Base-by-base conservation (phyloP, 1,139 yeast genomes). In the Kazachstania sp. region DNA sequence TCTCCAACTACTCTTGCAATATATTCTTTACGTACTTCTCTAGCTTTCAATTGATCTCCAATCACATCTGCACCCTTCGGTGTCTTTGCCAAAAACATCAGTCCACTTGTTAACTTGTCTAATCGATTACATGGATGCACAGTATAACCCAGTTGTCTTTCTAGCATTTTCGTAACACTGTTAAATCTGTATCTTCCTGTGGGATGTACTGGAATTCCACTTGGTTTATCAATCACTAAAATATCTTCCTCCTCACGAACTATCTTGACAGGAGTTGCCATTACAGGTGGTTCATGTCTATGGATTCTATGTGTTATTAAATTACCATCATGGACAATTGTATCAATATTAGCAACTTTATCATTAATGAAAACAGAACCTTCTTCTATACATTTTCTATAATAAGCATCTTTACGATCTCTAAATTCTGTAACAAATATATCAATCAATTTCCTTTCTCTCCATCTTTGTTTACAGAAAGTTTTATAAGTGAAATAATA, bases 191-290 rank as follows among this genome's bases (percentile, higher is more conserved):
- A 92, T 49, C 97, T 71, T 0, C 98, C 99, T 0, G 97, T 85
- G 1, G 99, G 98, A 64, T 92, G 98, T 1, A 85, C 97, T 0
- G 99, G 97, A 5, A 94, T 78, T 0, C 98, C 97, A 3, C 95
- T 78, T 0, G 99, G 99, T 57, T 92, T 92, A 64, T 92, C 95
- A 31, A 94, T 84, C 1, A 86, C 96, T 7, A 92, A 73, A 31
- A 88, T 67, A 45, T 85, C 78, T 15, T 85, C 92, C 62, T 87
- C 84, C 60, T 88, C 88, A 60, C 74, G 79, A 0, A 92, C 88
- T 37, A 87, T 82, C 49, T 75, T 76, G 39, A 92, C 82, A 0
- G 78, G 78, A 43, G 78, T 71, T 0, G 90, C 77, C 3, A 86
- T 74, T 1, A 92, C 95, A 0, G 96, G 82, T 2, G 96, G 95